Base-by-base conservation (phyloP, 2,329 filamentous ascomycete species). In the Clonostachys sp. region DNA sequence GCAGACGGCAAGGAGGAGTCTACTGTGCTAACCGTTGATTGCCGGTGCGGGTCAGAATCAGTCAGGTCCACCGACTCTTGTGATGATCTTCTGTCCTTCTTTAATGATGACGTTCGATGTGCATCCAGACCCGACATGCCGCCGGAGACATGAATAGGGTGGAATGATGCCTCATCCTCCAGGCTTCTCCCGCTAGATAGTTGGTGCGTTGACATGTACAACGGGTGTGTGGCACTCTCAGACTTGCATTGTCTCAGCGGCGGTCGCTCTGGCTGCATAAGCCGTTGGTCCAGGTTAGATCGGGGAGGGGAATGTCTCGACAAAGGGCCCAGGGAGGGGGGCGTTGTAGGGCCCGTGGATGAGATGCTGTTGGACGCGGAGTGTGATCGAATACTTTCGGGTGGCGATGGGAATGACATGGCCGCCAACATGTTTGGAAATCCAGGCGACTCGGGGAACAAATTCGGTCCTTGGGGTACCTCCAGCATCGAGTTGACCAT, bases 331-430 rank as follows among this genome's bases (percentile, higher is more conserved):
- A 10, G 9, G 4, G 24, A 30, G 10, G 24, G 16, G 17, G 33
- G n/a, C 8, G 16, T 17, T 14, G n/a, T 17, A 12, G 45, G 39
- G 14, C 13, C 30, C 13, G 41, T 12, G 6, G 40, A 42, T 7
- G 40, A 36, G 9, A 45, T 41, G 33, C 47, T 48, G 17, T 41
- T 45, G 47, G 24, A 45, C 3, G 42, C 14, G 5, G 47, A 41
- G 39, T 48, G 47, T 10, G 34, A 42, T 17, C 17, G 40, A 17
- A 41, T 20, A 9, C 36, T 48, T 39, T 48, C 42, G 12, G 47
- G 47, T 5, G 47, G 47, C 4, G 47, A 48, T 20, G 47, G 47
- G 20, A 48, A 48, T 35, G 42, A 36, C 47, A 48, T 45, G 38
- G 36, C 18, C 4, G 47, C 47, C 12, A 48, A 24, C 47, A 48